Conservation (phyloP, 441 rosid species). For the Aleurites moluccanus region DNA sequence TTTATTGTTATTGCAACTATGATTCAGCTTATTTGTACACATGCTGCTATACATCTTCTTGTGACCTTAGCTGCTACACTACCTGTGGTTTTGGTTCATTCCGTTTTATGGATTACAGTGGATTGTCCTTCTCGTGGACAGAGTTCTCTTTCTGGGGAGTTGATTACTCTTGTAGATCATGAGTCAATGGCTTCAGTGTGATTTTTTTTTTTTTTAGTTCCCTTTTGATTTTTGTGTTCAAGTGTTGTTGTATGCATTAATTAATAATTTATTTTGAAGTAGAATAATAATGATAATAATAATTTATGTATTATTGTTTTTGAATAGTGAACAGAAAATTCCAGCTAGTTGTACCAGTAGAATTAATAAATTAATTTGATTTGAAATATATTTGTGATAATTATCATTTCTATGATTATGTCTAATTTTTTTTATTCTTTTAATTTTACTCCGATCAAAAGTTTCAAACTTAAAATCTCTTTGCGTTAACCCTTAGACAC, state of each 20-base stretch:
- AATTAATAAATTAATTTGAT: no score
- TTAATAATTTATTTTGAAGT: no score
- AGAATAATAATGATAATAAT: no score
- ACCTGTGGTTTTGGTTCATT: slow-evolving; percentile 23
- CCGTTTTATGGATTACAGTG: slow-evolving; percentile 21
- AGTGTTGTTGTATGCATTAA: neutral
- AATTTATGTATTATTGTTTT: no score
- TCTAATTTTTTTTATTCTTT: no score
- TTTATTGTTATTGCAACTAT: slow-evolving; percentile 1
- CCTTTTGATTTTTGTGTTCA: neutral
- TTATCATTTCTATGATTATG: no score
- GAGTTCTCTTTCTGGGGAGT: neutral
- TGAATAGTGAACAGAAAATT: no score
- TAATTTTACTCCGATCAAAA: no score
- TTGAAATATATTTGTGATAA: no score
- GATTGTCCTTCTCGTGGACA: neutral
- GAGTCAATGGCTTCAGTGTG: neutral
- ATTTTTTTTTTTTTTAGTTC: neutral
- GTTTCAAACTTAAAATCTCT: no score
- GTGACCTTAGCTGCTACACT: neutral
- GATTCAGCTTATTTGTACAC: slow-evolving; percentile 3
- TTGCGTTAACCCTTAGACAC: no score
- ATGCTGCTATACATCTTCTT: slow-evolving; percentile 17
- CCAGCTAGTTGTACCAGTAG: no score
- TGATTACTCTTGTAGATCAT: neutral